Evolutionary conservation across 805 yeast genomes (phyloP), one percentile per base, ranked within the genome.

Genomic region (Cyberlindnera lachancei): DNA sequence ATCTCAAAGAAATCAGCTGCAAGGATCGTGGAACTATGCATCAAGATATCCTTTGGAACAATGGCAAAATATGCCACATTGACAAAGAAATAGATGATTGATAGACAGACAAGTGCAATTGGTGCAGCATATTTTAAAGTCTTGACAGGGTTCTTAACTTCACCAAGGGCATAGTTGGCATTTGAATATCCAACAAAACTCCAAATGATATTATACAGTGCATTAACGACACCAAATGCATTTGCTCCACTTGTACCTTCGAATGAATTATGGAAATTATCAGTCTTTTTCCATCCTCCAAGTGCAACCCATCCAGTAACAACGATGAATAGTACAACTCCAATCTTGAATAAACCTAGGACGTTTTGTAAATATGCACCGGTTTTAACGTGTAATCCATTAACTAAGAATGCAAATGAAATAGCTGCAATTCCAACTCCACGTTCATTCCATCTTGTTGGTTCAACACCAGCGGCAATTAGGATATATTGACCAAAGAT

Each of bases 291-390:
- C 33, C 83, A 77, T 17, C 88, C 90, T 33, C 79, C 85, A 24
- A 84, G 64, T 1, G 86, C 86, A 12, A 80, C 88, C 84, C 87
- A 81, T 12, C 94, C 94, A 26, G 86, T 76, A 25, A 83, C 65
- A 8, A 80, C 64, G 37, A 84, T 80, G 52, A 84, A 71, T 7
- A 76, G 41, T 26, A 84, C 73, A 50, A 84, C 75, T n/a, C 67
- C 75, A 24, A 84, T 61, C 58, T 84, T 84, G 67, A 82, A 77
- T 14, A 76, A 44, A 36, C 94, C 94, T 34, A 84, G 59, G 11
- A 71, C 29, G 47, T 72, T 75, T 49, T 80, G 86, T 27, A 84
- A 55, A 38, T 68, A 68, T 33, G 83, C 68, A 36, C 92, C 92
- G 25, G 72, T 55, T 44, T 75, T 79, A 29, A 81, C 75, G 47